Base-by-base conservation (phyloP, 495 filamentous ascomycete genomes). In the Aspergillus homomorphus region DNA sequence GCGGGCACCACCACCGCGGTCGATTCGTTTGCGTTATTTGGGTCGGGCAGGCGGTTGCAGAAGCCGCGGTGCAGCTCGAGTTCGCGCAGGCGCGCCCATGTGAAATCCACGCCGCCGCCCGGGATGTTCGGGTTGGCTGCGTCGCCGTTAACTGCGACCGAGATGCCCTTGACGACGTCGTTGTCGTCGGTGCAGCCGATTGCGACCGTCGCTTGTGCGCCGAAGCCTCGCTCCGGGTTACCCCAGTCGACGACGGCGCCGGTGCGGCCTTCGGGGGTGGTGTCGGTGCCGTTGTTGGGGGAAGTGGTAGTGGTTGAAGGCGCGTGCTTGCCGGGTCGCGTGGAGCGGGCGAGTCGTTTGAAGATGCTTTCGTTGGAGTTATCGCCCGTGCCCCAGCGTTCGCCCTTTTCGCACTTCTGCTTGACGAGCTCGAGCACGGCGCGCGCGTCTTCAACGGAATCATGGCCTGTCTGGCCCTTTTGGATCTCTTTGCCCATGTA, bases 351-450 rank as follows among this genome's bases (percentile, higher is more conserved):
- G 5, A 98, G 77, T 2, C 95, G 84, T 62, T 86, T 90, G 79
- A 97, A 98, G 41, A 98, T 87, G 54, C 87, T 88, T 68, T 98
- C 94, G 20, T 82, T 84, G 43, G 82, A 85, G 5, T 81, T 76
- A 21, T 92, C 91, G 51, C 80, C 82, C 0, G 86, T 87, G 9
- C 90, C 94, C 87, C 92, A 98, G 30, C 74, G 72, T 49, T 85
- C 86, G 43, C 95, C 94, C 64, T 89, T 91, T 65, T 97, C 91
- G 68, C 95, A 96, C 70, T 98, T 98, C 69, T 89, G 85, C 67
- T 93, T 96, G 10, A 96, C 84, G 1, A 98, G 85, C 62, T 98
- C 95, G 16, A 98, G 83, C 56, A 89, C 92, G 3, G 94, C 91
- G 45, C 80, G 84, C 15, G 94, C 90, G 68, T 98, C 94, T 73